Percentiles rank a stretch among this genome's conserved stretches.
phyloP scores from a whole-genome alignment of 1,139 yeast genomes.

The Kodamaea anthophila region DNA sequence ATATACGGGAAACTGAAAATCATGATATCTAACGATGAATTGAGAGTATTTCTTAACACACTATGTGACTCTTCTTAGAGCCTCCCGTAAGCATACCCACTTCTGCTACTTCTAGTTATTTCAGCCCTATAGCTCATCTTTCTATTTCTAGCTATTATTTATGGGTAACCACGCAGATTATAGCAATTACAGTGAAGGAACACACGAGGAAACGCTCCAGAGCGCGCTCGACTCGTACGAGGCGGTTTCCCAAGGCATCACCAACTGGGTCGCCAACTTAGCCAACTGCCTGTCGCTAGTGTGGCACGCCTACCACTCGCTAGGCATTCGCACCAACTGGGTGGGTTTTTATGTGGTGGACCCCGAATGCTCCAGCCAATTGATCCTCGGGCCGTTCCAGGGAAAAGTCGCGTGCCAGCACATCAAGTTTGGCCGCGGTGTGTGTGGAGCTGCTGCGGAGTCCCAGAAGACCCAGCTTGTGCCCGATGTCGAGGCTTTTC shows the following conservation, averaged over 20 bases:
- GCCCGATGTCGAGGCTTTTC: constrained; percentile 65
- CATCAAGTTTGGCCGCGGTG: constrained; percentile 76
- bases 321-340: constrained; percentile 70
- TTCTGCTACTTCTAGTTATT: too few relatives aligned
- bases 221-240: constrained; percentile 54
- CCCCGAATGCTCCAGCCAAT: constrained; percentile 26
- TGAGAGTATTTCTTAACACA: too few relatives aligned
- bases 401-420: constrained; percentile 95
- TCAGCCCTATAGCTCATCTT: too few relatives aligned
- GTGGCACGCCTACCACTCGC: constrained; percentile 79
- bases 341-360: constrained; percentile 76
- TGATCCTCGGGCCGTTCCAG: constrained; percentile 88
- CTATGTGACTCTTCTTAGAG: too few relatives aligned
- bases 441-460: constrained; percentile 81
- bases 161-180: constrained; percentile 56
- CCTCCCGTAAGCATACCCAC: too few relatives aligned
- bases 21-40: too few relatives aligned
- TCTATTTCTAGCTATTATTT: background rate
- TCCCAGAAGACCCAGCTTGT: constrained; percentile 62
- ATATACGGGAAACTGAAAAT: too few relatives aligned
- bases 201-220: constrained; percentile 55
- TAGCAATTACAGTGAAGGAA: constrained; percentile 36
- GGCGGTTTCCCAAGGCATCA: constrained; percentile 57
- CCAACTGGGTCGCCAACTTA: constrained; percentile 83
- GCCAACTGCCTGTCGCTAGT: constrained; percentile 80